These are phyloP conservation scores for Alternaria brassicicola DNA, from an alignment of 2,329 filamentous ascomycete species.

Conservation along the genomic window DNA sequence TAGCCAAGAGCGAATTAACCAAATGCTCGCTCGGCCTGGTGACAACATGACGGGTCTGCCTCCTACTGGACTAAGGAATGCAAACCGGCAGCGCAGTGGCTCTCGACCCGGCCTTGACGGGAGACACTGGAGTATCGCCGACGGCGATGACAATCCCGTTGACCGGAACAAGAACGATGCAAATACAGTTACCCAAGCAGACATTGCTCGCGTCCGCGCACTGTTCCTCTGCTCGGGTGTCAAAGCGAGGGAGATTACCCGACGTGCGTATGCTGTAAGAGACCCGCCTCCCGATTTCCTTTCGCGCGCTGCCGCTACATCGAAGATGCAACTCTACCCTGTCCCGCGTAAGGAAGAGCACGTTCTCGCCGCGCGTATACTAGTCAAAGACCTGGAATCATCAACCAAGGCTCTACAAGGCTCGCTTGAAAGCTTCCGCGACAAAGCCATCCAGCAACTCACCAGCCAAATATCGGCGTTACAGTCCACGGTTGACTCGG, in stretches of 20 bases:
- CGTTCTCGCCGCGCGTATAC: conserved; percentile 59
- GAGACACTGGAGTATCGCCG: conserved; percentile 65
- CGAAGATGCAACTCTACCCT: conserved; percentile 52
- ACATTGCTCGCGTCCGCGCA: conserved; percentile 78
- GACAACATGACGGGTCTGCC: conserved; percentile 37
- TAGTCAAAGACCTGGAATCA: conserved; percentile 57
- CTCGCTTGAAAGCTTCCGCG: conserved; percentile 58
- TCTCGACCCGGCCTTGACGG: conserved; percentile 49
- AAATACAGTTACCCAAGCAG: conserved; percentile 59
- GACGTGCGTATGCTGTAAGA: conserved; percentile 62
- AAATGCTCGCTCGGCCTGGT: conserved; percentile 42
- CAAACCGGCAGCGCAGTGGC: conserved; percentile 25
- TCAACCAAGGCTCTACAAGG: conserved; percentile 55
- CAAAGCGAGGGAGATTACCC: conserved; percentile 81
- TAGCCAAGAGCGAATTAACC: conserved; percentile 38
- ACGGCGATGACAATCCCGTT: conserved; percentile 45
- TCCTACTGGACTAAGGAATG: conserved; percentile 36
- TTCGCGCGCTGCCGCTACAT: conserved; percentile 50
- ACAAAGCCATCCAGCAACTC: conserved; percentile 53
- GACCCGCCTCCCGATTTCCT: conserved; percentile 44
- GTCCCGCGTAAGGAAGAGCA: conserved; percentile 59
- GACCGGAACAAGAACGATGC: conserved; percentile 31
- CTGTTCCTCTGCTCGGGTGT: conserved; percentile 85
- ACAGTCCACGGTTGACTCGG: conserved; percentile 56
- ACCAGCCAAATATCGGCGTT: conserved; percentile 50